Base-by-base conservation (phyloP, 176 grass and related monocot genomes). In the Aegilops bicornis region DNA sequence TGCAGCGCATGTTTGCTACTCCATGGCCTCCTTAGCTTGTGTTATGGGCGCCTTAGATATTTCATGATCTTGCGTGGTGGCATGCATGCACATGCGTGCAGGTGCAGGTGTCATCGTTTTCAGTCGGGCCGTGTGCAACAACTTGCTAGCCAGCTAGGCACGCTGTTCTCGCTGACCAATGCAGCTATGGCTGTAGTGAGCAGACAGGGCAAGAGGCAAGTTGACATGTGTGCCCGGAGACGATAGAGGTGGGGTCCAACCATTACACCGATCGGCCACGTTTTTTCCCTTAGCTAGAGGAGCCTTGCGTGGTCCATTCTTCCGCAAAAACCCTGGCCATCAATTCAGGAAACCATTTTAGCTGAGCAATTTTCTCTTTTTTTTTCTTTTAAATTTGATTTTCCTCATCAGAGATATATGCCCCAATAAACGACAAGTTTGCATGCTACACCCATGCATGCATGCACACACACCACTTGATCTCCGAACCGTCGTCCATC, bases 181-280 rank as follows among this genome's bases (percentile, higher is more conserved):
- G 71, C 42, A 0, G 72, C 42, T 52, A 45, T 4, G 32, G 45
- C 8, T 54, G 19, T 32, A 76, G 73, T 32, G 73, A 43, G 24
- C 7, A 52, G 24, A 69, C 33, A 70, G 32, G 10, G 17, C 16
- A 22, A 39, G 4, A 31, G 15, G 45, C 73, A 76, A 76, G 73
- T 76, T 76, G 45, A 20, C 73, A 76, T 76, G 73, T 76, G 73
- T 75, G 24, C 23, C 73, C 16, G 73, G 4, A 77, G 74, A 20
- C 27, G 29, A 1, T 77, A 54, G 50, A 54, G 15, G 15, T 7
- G 50, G 29, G 73, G 74, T 54, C 74, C 74, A 1, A 3, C 43
- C 47, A 77, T 10, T 77, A 20, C 9, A 33, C 16, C 0, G 19
- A 59, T 59, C 29, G 11, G 17, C 1, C 74, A 77, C 74, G 17